A percentile compares a stretch with the other conserved stretches of the same genome.
These are phyloP conservation scores for Lachnellula cervina DNA, from an alignment of 2,329 filamentous ascomycete genomes.

Conservation along the genomic window DNA sequence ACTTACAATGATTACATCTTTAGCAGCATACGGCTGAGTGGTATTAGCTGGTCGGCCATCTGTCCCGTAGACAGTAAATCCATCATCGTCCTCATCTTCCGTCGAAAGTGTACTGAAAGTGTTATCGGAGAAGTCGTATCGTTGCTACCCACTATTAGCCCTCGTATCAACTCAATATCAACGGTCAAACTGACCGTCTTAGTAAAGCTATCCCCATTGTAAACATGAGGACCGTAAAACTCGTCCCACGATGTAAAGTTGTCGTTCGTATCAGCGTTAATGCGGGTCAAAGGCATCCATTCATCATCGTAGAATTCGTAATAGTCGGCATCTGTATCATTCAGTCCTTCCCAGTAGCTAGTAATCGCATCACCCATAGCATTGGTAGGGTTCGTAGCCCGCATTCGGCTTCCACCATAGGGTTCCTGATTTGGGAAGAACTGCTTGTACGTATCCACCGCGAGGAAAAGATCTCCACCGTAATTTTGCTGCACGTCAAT, in stretches of 20 bases:
- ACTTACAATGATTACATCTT: conserved; percentile 38
- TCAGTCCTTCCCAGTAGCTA: conserved; percentile 16
- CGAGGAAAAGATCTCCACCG: conserved; percentile 57
- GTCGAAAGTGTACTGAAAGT: conserved; percentile 30
- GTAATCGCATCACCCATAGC: conserved; percentile 19
- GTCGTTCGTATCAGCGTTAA: conserved; percentile 15
- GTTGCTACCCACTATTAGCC: conserved; percentile 19
- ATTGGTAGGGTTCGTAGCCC: conserved; percentile 19
- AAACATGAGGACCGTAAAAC: conserved; percentile 15
- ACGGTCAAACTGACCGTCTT: conserved; percentile 29
- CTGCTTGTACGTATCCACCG: conserved; percentile 44
- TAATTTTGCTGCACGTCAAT: conserved; percentile 58
- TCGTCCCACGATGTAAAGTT: conserved; percentile 21
- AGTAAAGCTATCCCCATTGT: conserved; percentile 21
- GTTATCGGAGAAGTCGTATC: conserved; percentile 18
- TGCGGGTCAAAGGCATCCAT: conserved; percentile 16
- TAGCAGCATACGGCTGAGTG: conserved; percentile 32
- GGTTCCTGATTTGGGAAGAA: conserved; percentile 30
- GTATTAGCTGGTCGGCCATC: conserved; percentile 16
- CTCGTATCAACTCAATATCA: conserved; percentile 21
- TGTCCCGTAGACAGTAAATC: conserved; percentile 29
- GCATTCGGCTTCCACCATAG: conserved; percentile 19
- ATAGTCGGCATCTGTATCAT: conserved; percentile 10
- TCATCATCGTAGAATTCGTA: conserved; percentile 16
- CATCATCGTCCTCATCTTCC: conserved; percentile 11